Evolutionary conservation across 495 filamentous ascomycete genomes (phyloP).

Genomic region (Penicillium alfredii): DNA sequence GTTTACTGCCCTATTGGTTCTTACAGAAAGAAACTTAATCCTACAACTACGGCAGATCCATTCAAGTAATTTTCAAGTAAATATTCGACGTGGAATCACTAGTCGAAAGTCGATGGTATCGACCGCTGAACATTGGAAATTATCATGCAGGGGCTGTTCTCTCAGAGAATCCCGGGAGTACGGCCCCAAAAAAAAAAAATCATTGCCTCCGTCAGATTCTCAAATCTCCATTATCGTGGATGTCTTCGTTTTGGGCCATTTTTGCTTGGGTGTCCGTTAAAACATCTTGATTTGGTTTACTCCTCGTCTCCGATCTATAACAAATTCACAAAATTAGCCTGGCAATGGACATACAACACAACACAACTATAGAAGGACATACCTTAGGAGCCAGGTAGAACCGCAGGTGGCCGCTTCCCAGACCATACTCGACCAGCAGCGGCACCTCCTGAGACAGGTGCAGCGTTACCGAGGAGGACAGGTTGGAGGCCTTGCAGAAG

Average conservation of each 20-base stretch:
- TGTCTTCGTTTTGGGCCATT: conserved; percentile 24
- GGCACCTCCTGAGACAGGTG: conserved; percentile 95
- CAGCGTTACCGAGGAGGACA: conserved; percentile 79
- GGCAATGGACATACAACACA: too few relatives aligned
- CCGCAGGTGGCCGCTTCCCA: conserved; percentile 82
- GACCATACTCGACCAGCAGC: conserved; percentile 84
- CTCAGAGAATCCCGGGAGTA: too few relatives aligned
- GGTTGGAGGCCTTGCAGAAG: conserved; percentile 94
- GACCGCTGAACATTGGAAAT: conserved; percentile 1
- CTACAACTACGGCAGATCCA: too few relatives aligned
- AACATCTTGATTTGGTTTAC: too few relatives aligned
- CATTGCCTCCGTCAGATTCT: conserved; percentile 27
- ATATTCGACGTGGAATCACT: neutral
- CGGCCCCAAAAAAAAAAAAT: conserved; percentile 16
- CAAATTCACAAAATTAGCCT: too few relatives aligned
- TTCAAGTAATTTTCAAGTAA: too few relatives aligned
- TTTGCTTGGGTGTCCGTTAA: too few relatives aligned
- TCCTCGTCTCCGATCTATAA: conserved; percentile 85
- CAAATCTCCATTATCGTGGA: conserved; percentile 34
- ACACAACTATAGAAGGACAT: too few relatives aligned
- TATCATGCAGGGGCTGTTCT: too few relatives aligned
- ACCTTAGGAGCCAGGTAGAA: conserved; percentile 99
- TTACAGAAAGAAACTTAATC: too few relatives aligned
- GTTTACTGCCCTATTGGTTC: too few relatives aligned
- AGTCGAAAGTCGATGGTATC: neutral